Percentiles rank a stretch among this genome's conserved stretches.
Evolutionary conservation across 2,329 filamentous ascomycete genomes (phyloP).

Genomic region (Exophiala xenobiotica): DNA sequence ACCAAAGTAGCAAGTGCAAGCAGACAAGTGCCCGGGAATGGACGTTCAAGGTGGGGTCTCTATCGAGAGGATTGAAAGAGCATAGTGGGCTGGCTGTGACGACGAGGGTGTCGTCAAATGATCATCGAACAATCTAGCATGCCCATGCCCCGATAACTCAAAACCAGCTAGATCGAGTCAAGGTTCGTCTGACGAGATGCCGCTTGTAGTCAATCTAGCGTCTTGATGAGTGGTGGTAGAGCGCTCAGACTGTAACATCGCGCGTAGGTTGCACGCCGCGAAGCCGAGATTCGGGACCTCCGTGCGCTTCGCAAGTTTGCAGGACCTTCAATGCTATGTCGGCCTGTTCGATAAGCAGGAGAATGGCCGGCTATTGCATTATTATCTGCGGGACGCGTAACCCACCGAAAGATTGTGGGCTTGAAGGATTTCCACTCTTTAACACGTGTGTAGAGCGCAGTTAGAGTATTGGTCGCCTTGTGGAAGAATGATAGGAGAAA

Average conservation of each 20-base stretch:
- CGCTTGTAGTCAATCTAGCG: background rate
- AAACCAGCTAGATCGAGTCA: background rate
- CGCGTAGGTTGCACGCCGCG: background rate
- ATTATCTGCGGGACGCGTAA: background rate
- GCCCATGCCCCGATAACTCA: background rate
- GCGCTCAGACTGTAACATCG: background rate
- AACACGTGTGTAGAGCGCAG: background rate
- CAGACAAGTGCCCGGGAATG: background rate
- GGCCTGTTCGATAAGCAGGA: background rate
- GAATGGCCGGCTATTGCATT: background rate
- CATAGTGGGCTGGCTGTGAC: background rate
- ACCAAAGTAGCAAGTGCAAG: conserved; percentile 18
- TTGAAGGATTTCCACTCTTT: background rate
- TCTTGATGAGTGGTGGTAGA: background rate
- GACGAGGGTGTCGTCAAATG: background rate
- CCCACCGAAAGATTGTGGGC: background rate
- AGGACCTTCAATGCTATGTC: background rate
- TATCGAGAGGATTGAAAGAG: background rate
- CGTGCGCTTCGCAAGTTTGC: background rate
- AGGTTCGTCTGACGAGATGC: background rate
- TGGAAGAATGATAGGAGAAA: too few relatives aligned
- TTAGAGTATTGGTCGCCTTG: background rate
- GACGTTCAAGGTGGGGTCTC: background rate
- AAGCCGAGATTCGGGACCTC: background rate
- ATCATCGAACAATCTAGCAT: background rate